Conservation (phyloP, 2,329 filamentous ascomycete genomes). For the Emmonsia crescens region DNA sequence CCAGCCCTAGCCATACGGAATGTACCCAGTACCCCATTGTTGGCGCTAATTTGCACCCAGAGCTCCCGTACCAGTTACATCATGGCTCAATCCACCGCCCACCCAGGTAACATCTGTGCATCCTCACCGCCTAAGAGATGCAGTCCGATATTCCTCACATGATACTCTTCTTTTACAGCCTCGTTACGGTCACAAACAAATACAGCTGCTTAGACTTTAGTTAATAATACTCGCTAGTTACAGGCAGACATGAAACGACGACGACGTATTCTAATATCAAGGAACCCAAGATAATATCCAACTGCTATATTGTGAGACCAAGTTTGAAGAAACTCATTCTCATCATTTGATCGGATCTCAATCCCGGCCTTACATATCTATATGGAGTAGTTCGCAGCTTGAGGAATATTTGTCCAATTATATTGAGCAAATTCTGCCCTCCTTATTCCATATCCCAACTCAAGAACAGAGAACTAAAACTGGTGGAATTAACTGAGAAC, state of each 20-base stretch:
- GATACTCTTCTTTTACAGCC: neutral
- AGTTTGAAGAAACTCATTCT: neutral
- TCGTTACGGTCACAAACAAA: neutral
- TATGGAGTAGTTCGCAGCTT: no score
- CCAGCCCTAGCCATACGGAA: neutral
- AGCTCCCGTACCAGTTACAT: neutral
- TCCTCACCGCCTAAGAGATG: neutral
- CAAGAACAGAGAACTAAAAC: no score
- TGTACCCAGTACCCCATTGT: neutral
- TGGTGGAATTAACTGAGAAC: no score
- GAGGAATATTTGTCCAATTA: no score
- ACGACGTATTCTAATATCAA: no score
- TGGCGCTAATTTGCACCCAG: neutral
- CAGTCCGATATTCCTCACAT: neutral
- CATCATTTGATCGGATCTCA: neutral
- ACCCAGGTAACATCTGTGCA: no score
- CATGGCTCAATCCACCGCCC: no score
- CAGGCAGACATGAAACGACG: neutral
- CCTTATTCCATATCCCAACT: no score
- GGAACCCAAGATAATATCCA: neutral
- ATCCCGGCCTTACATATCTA: neutral
- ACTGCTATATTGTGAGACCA: neutral
- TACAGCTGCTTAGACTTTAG: neutral
- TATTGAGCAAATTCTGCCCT: no score
- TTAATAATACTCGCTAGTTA: no score